Evolutionary conservation across 306 rosid species (phyloP), one percentile per base, ranked within the genome.

Genomic region (Gynostemma pentaphyllum): DNA sequence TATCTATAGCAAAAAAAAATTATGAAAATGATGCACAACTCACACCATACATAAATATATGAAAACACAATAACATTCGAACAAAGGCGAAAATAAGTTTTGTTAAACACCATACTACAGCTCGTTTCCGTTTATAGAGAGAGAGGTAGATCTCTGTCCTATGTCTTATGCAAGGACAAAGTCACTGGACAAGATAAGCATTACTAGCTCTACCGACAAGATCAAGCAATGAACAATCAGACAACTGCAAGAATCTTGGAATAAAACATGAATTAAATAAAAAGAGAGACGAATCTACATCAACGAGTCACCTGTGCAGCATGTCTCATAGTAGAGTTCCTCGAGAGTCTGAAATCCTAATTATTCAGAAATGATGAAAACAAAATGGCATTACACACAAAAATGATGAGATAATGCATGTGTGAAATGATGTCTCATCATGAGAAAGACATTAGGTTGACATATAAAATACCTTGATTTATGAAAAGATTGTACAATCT

Each of bases 311-410:
- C 99, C 97, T 94, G 97, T 86, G 99, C 80, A 94, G 70, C 97
- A 94, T 22, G 99, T 82, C 82, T 75, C 82, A 49, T 72, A 82
- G 85, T 94, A 94, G 46, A 89, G 80, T 74, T 83, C 90, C 79
- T 88, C 95, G 36, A 94, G 88, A 62, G 87, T 64, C 66, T 76
- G 89, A 68, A 94, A 88, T 78, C 99, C 99, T 94, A 24, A 8
- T 61, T 3, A 23, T 40, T 34, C 9, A 57, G 3, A 37, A 60
- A 22, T 39, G 32, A 60, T 5, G 66, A 26, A 28, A 53, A 28
- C 36, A 51, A 53, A 53, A 53, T 53, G 60, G 88, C 78, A 78
- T 67, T 60, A 70, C 39, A 27, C 63, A 67, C 11, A 5, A 28
- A 65, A 13, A n/a, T n/a, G n/a, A n/a, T n/a, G n/a, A n/a, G n/a